Conservation (phyloP, 2,329 filamentous ascomycete species). For the Exophiala xenobiotica region DNA sequence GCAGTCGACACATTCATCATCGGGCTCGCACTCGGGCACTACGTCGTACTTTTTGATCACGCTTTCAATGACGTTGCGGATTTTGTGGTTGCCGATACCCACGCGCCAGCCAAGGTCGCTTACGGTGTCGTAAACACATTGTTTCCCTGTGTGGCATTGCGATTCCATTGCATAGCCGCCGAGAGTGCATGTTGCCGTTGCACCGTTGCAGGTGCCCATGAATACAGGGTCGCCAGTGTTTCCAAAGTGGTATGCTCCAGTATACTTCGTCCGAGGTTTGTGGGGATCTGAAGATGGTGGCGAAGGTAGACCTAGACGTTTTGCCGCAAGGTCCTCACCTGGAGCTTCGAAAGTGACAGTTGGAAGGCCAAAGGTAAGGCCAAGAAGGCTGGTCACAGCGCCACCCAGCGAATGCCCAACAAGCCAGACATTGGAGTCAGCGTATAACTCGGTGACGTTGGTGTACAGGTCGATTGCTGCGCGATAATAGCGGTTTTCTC, state of each 20-base stretch:
- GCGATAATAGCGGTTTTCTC: slow-evolving; percentile 89
- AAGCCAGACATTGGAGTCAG: slow-evolving; percentile 80
- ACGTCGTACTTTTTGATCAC: slow-evolving; percentile 80
- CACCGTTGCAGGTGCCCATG: slow-evolving; percentile 89
- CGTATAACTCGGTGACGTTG: slow-evolving; percentile 88
- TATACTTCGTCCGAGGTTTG: slow-evolving; percentile 65
- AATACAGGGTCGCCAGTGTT: slow-evolving; percentile 95
- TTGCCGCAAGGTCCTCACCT: slow-evolving; percentile 83
- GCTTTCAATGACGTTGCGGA: slow-evolving; percentile 81
- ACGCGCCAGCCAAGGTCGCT: slow-evolving; percentile 89
- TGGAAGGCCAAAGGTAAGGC: slow-evolving; percentile 85
- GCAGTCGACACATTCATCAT: slow-evolving; percentile 83
- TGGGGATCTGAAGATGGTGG: slow-evolving; percentile 75
- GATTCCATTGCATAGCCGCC: slow-evolving; percentile 93
- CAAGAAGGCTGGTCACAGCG: slow-evolving; percentile 81
- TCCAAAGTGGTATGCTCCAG: slow-evolving; percentile 85
- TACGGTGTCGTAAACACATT: slow-evolving; percentile 92
- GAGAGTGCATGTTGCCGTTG: slow-evolving; percentile 83
- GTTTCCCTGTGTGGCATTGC: slow-evolving; percentile 82
- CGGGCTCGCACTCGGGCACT: slow-evolving; percentile 73
- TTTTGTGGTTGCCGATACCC: slow-evolving; percentile 86
- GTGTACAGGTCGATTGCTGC: slow-evolving; percentile 86
- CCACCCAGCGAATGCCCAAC: slow-evolving; percentile 91
- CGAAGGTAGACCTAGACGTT: slow-evolving; percentile 77
- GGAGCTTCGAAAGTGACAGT: slow-evolving; percentile 92